Conservation (phyloP, 2,329 filamentous ascomycete species). For the Didymella sp. region DNA sequence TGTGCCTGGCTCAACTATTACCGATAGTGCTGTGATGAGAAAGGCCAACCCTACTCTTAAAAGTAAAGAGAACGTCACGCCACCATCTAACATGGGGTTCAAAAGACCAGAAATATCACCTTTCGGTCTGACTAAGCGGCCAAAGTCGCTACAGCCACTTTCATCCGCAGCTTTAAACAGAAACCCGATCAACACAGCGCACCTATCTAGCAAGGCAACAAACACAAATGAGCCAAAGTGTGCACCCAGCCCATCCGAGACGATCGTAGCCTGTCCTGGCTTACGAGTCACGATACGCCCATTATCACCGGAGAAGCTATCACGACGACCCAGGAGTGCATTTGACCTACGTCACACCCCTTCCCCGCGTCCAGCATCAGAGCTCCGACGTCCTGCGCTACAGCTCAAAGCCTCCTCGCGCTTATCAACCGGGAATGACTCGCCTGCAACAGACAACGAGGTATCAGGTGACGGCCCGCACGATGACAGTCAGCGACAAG, state of each 20-base stretch:
- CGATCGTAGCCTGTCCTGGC: constrained; percentile 20
- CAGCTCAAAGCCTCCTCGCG: constrained; percentile 19
- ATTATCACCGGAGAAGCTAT: constrained; percentile 30
- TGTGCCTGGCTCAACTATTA: constrained; percentile 6
- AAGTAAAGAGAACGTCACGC: constrained; percentile 38
- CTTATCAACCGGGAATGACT: constrained; percentile 27
- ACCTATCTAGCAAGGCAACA: constrained; percentile 23
- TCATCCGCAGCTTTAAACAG: constrained; percentile 19
- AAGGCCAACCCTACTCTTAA: constrained; percentile 6
- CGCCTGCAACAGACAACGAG: constrained; percentile 16
- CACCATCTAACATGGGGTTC: constrained; percentile 2
- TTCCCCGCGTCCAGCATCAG: constrained; percentile 12
- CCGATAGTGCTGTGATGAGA: constrained; percentile 15
- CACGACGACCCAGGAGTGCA: constrained; percentile 40
- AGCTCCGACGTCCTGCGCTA: constrained; percentile 13
- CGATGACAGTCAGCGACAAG: constrained; percentile 18
- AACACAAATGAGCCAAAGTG: constrained; percentile 5
- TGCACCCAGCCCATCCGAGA: constrained; percentile 3
- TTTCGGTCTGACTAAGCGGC: constrained; percentile 7
- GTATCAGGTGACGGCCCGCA: not conserved
- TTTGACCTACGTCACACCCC: constrained; percentile 38
- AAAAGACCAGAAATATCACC: constrained; percentile 8
- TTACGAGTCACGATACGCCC: constrained; percentile 28
- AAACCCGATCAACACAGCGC: constrained; percentile 21
- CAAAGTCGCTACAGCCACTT: constrained; percentile 32